phyloP scores from a whole-genome alignment of 1,284 basidiomycete species.

The Fomitopsis pinicola region DNA sequence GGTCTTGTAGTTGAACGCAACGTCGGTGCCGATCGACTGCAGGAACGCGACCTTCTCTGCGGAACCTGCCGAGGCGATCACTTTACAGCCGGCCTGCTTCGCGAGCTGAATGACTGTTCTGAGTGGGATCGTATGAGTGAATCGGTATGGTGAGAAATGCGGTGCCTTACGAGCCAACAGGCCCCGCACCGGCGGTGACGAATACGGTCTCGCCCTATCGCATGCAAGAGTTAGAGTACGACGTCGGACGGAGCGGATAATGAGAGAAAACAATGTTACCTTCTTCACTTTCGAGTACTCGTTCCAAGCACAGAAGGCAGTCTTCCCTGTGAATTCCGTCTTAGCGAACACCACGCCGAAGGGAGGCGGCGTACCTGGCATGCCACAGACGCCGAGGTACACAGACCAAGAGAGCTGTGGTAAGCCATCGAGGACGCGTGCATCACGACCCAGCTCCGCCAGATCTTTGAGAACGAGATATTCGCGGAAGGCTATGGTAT shows the following conservation, averaged over 20 bases:
- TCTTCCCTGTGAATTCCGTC: neutral
- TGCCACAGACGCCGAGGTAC: constrained; percentile 30
- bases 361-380: constrained; percentile 24
- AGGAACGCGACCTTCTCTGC: constrained; percentile 67
- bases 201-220: neutral
- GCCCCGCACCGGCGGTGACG: constrained; percentile 6
- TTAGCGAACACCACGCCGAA: neutral
- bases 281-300: neutral
- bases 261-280: neutral
- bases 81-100: constrained; percentile 58
- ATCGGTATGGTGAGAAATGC: too few relatives aligned
- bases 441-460: neutral
- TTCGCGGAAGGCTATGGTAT: constrained; percentile 12
- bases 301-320: neutral
- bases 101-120: constrained; percentile 53
- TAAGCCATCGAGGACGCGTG: constrained; percentile 20
- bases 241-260: neutral
- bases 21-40: constrained; percentile 61
- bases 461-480: constrained; percentile 15
- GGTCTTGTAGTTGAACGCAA: constrained; percentile 75
- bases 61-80: constrained; percentile 72
- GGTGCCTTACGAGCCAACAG: constrained; percentile 15
- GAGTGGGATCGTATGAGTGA: neutral
- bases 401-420: constrained; percentile 27
- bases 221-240: neutral